Conservation (phyloP, 352 stramenopile species). For the Pythium sp. region DNA sequence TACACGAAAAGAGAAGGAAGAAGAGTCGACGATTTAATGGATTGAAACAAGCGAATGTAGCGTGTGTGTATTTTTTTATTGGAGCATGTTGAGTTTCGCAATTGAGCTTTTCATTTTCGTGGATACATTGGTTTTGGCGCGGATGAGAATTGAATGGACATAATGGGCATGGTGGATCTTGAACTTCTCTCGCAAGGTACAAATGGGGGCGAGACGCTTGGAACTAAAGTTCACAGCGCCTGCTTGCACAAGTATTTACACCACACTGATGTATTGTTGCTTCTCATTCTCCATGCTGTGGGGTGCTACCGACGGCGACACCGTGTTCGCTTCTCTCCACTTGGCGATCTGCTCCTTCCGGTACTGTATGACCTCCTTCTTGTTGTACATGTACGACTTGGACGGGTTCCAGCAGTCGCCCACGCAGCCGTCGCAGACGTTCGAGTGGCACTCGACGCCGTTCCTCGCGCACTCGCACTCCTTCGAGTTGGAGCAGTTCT, state of each 20-base stretch:
- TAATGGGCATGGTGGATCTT: background rate
- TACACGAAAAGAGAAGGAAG: background rate
- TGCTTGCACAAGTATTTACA: slow-evolving; percentile 20
- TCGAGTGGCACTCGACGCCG: slow-evolving; percentile 71
- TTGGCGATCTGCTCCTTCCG: slow-evolving; percentile 66
- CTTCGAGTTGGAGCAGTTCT: slow-evolving; percentile 65
- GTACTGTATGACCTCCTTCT: slow-evolving; percentile 61
- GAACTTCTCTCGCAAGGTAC: background rate
- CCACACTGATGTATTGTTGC: slow-evolving; percentile 31
- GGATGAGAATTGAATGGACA: background rate
- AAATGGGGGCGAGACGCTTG: background rate
- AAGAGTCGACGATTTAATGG: background rate
- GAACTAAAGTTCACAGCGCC: background rate
- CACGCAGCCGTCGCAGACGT: slow-evolving; percentile 68
- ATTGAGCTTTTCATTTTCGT: background rate
- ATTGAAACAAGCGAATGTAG: background rate
- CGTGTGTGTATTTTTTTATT: slow-evolving; percentile 8
- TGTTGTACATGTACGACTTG: slow-evolving; percentile 75
- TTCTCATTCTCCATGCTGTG: background rate
- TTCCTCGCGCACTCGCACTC: slow-evolving; percentile 79
- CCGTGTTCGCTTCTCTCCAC: slow-evolving; percentile 34
- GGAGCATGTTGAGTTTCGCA: background rate
- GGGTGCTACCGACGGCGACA: background rate
- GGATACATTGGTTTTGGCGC: background rate
- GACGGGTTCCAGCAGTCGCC: slow-evolving; percentile 74